Conservation (phyloP, 1,284 basidiomycete genomes). For the Moesziomyces parantarcticus region DNA sequence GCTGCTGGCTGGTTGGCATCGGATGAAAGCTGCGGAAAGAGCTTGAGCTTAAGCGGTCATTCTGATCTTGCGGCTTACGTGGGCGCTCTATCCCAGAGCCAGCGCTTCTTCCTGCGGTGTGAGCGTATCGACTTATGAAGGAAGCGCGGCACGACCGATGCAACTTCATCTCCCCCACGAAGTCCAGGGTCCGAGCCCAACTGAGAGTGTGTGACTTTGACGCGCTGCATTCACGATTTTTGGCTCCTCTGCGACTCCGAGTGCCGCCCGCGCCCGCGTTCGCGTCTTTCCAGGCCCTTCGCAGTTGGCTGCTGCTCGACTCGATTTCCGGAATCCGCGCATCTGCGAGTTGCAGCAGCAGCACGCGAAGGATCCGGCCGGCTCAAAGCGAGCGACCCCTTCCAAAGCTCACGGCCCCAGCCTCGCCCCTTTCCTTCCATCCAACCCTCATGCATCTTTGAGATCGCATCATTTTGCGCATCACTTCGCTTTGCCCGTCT, state of each 20-base stretch:
- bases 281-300: too few relatives aligned
- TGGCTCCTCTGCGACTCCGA: too few relatives aligned
- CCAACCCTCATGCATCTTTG: not conserved
- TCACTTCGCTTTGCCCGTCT: not conserved
- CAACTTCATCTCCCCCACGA: too few relatives aligned
- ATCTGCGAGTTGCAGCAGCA: not conserved
- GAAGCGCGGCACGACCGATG: too few relatives aligned
- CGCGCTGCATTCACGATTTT: too few relatives aligned
- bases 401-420: not conserved
- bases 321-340: not conserved
- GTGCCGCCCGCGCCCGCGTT: too few relatives aligned
- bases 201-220: too few relatives aligned
- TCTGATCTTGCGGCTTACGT: not conserved
- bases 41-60: not conserved
- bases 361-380: slow-evolving; percentile 2
- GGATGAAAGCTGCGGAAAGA: slow-evolving; percentile 2
- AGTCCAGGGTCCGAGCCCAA: too few relatives aligned
- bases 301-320: too few relatives aligned
- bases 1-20: not conserved
- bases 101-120: too few relatives aligned
- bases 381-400: not conserved
- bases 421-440: not conserved
- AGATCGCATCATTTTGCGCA: not conserved
- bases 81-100: too few relatives aligned
- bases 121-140: too few relatives aligned